A percentile compares a stretch with the other conserved stretches of the same genome.
Conservation (phyloP, 164 flowering plant species). For the Tinospora cordifolia region DNA sequence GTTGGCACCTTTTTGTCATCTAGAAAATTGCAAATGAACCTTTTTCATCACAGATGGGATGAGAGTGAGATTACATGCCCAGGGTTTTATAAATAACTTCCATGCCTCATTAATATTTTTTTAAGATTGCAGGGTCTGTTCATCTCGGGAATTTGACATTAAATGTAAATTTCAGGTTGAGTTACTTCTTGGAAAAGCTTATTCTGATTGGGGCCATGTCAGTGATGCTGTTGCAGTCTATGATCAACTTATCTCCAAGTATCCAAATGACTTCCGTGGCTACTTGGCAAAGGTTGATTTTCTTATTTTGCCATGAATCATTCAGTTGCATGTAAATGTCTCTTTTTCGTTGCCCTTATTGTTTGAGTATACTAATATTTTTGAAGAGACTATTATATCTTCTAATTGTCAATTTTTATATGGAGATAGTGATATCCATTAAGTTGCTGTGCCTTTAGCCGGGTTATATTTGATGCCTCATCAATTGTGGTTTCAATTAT, state of each 20-base stretch:
- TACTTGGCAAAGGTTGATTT: conserved; percentile 77
- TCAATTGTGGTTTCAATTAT: not conserved
- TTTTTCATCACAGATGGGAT: not conserved
- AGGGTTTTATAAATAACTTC: not conserved
- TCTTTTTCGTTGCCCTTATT: not conserved
- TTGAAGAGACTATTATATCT: not conserved
- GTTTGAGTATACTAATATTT: not conserved
- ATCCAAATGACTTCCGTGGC: conserved; percentile 85
- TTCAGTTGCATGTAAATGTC: not conserved
- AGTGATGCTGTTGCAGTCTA: conserved; percentile 89
- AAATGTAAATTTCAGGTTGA: conserved; percentile 28
- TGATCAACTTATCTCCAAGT: conserved; percentile 62
- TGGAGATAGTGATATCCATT: not conserved
- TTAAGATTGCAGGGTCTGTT: not conserved
- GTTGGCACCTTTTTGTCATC: too few relatives aligned
- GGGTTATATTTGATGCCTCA: not conserved
- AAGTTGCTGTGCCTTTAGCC: not conserved
- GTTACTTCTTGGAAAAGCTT: conserved; percentile 91
- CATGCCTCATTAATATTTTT: not conserved
- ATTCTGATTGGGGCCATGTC: conserved; percentile 89
- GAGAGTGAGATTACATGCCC: not conserved
- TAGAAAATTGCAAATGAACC: not conserved
- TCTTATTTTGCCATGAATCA: not conserved
- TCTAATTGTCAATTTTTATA: too few relatives aligned
- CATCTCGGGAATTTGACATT: not conserved